Conservation (phyloP, 495 filamentous ascomycete species). For the Penicillium pancosmium region DNA sequence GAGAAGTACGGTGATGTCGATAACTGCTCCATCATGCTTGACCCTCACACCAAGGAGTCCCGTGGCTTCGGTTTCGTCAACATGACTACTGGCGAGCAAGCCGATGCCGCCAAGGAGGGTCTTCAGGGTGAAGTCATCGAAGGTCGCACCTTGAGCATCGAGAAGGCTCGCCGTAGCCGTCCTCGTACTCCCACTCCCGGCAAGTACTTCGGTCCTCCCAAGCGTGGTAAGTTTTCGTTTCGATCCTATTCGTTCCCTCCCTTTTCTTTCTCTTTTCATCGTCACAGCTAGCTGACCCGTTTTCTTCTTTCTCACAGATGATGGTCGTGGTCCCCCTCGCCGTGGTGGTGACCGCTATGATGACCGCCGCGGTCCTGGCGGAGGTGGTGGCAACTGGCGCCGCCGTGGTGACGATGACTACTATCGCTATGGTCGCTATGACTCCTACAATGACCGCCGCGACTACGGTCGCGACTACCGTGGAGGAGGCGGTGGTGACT, state of each 20-base stretch:
- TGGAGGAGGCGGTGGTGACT: conserved; percentile 59
- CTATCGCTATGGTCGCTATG: conserved; percentile 60
- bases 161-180: conserved; percentile 94
- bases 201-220: conserved; percentile 98
- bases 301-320: conserved; percentile 45
- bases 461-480: conserved; percentile 48
- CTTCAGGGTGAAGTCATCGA: conserved; percentile 95
- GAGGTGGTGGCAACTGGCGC: conserved; percentile 50
- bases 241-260: conserved; percentile 12
- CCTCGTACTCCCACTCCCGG: conserved; percentile 96
- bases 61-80: conserved; percentile 99
- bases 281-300: neutral
- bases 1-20: conserved; percentile 98
- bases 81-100: conserved; percentile 91
- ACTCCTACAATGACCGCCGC: conserved; percentile 43
- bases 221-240: conserved; percentile 73
- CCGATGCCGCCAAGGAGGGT: conserved; percentile 94
- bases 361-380: conserved; percentile 59
- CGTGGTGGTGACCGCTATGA: conserved; percentile 52
- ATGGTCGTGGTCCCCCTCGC: conserved; percentile 47
- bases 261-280: neutral
- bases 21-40: conserved; percentile 99
- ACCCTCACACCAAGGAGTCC: conserved; percentile 96
- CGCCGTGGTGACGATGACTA: conserved; percentile 51
- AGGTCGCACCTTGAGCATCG: conserved; percentile 94